Conservation (phyloP, 495 filamentous ascomycete species). For the Talaromyces adpressus region DNA sequence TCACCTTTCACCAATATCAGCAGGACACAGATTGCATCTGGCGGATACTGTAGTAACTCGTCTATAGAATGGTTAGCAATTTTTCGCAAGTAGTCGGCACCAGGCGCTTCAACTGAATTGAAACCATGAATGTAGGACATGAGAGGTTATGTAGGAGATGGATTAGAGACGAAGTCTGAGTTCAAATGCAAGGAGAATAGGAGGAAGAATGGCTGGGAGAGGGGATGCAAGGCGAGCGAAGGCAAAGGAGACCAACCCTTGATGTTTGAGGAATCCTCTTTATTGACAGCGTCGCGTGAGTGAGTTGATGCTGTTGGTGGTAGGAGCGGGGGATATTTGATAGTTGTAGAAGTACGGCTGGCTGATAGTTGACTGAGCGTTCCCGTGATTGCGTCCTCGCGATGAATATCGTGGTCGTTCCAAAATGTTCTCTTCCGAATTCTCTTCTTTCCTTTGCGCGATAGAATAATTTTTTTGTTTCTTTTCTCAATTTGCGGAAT, state of each 20-base stretch:
- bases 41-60: neutral
- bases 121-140: neutral
- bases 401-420: neutral
- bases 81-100: neutral
- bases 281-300: neutral
- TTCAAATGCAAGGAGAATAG: neutral
- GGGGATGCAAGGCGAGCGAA: neutral
- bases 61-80: neutral
- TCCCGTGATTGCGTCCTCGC: neutral
- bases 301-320: neutral
- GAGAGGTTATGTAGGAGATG: neutral
- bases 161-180: neutral
- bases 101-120: neutral
- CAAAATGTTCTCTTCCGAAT: conserved; percentile 1
- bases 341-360: neutral
- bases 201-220: neutral
- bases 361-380: neutral
- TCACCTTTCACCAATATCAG: conserved; percentile 2
- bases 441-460: conserved; percentile 11
- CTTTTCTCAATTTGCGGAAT: conserved; percentile 6
- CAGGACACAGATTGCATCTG: neutral
- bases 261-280: neutral
- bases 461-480: conserved; percentile 9
- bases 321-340: neutral
- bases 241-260: conserved; percentile 4